These are phyloP conservation scores for Cryptosporidium canis DNA, from an alignment of 169 alveolate species.

Conservation along the genomic window DNA sequence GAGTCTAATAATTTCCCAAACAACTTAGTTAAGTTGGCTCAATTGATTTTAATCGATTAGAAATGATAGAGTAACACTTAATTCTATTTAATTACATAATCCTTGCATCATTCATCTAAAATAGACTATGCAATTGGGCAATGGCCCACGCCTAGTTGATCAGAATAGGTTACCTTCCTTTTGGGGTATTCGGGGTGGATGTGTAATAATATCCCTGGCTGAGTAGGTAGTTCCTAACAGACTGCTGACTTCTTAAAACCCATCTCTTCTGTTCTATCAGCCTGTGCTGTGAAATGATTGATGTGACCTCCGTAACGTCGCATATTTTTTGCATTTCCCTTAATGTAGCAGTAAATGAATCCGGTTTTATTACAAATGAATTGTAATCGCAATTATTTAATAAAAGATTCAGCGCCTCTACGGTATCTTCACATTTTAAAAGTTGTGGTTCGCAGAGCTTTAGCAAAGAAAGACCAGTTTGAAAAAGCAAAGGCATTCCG, in stretches of 20 bases:
- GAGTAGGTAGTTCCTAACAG: slow-evolving; percentile 9
- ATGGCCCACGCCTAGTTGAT: neutral
- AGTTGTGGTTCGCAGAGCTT: slow-evolving; percentile 42
- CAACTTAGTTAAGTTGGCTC: neutral
- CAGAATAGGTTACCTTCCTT: neutral
- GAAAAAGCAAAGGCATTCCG: slow-evolving; percentile 65
- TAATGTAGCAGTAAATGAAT: slow-evolving; percentile 4
- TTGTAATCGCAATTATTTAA: slow-evolving; percentile 16
- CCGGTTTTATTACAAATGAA: slow-evolving; percentile 40
- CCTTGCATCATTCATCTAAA: neutral
- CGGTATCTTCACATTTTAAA: neutral
- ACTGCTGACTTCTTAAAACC: slow-evolving; percentile 49
- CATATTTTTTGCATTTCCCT: slow-evolving; percentile 28
- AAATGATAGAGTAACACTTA: neutral
- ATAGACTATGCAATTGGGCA: neutral
- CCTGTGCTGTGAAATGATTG: slow-evolving; percentile 54
- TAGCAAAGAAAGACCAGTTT: slow-evolving; percentile 49
- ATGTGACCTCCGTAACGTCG: slow-evolving; percentile 27
- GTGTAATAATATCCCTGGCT: slow-evolving; percentile 37
- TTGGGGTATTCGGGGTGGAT: slow-evolving; percentile 46
- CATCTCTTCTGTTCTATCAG: slow-evolving; percentile 61
- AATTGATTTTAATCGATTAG: neutral
- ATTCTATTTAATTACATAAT: neutral
- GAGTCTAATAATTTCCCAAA: neutral
- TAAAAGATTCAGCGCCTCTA: slow-evolving; percentile 22